phyloP scores from a whole-genome alignment of 495 filamentous ascomycete genomes.

The Hypoxylon fragiforme region DNA sequence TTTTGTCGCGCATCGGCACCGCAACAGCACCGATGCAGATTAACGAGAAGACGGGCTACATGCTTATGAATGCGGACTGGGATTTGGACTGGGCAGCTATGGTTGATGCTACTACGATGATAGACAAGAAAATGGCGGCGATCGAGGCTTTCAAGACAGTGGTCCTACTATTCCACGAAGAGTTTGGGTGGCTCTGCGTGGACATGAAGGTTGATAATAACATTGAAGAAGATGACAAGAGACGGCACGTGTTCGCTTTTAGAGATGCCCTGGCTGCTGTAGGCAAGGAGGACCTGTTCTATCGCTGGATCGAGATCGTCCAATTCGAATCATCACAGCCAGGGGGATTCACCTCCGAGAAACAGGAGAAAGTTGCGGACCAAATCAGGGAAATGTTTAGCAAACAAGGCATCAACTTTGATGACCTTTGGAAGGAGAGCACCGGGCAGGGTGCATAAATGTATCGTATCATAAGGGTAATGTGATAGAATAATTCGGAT shows the following conservation, averaged over 20 bases:
- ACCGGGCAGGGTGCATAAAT: conserved; percentile 61
- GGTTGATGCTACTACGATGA: conserved; percentile 65
- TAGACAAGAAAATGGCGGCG: conserved; percentile 60
- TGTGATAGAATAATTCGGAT: too few relatives aligned
- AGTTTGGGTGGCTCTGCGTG: conserved; percentile 67
- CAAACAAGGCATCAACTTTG: conserved; percentile 71
- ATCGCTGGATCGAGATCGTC: conserved; percentile 80
- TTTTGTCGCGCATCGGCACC: conserved; percentile 41
- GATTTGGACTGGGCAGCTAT: conserved; percentile 79
- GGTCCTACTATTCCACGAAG: conserved; percentile 66
- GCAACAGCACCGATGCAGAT: conserved; percentile 67
- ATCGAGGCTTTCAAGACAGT: conserved; percentile 64
- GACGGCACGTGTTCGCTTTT: conserved; percentile 69
- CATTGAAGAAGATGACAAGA: conserved; percentile 54
- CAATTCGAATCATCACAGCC: conserved; percentile 77
- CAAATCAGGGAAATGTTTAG: conserved; percentile 70
- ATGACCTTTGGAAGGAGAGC: conserved; percentile 70
- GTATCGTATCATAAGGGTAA: too few relatives aligned
- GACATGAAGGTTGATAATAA: conserved; percentile 55
- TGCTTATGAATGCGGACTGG: conserved; percentile 78
- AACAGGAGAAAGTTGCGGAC: conserved; percentile 64
- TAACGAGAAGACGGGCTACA: conserved; percentile 72
- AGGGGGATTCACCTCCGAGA: conserved; percentile 70
- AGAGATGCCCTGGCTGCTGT: conserved; percentile 68
- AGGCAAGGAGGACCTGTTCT: conserved; percentile 84